phyloP scores from a whole-genome alignment of 768 basidiomycete species.

The Kwoniella sp. region DNA sequence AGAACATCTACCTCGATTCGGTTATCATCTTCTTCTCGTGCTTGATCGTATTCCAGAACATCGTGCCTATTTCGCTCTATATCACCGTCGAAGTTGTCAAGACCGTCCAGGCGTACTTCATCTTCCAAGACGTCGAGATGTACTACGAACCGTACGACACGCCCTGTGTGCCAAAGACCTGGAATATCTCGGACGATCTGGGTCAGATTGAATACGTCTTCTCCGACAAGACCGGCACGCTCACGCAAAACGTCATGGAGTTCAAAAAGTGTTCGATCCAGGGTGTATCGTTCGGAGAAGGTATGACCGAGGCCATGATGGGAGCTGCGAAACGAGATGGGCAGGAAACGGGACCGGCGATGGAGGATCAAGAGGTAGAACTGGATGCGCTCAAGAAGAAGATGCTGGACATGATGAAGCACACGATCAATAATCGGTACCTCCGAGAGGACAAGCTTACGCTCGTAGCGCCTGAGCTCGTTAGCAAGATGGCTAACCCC shows the following conservation, averaged over 20 bases:
- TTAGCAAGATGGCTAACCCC: conserved; percentile 71
- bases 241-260: conserved; percentile 98
- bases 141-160: conserved; percentile 83
- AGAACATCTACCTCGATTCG: conserved; percentile 68
- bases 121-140: conserved; percentile 94
- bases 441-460: conserved; percentile 79
- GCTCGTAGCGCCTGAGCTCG: conserved; percentile 81
- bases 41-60: conserved; percentile 95
- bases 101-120: conserved; percentile 96
- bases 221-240: conserved; percentile 93
- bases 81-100: conserved; percentile 98
- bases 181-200: conserved; percentile 98
- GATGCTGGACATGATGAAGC: conserved; percentile 77
- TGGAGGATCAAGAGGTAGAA: conserved; percentile 70
- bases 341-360: conserved; percentile 63
- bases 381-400: conserved; percentile 68
- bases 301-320: conserved; percentile 90
- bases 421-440: conserved; percentile 84
- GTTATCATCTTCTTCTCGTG: conserved; percentile 88
- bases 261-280: conserved; percentile 92
- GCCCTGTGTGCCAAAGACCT: conserved; percentile 90
- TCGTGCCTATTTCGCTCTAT: conserved; percentile 92
- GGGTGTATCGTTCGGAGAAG: conserved; percentile 86
- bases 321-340: conserved; percentile 87
- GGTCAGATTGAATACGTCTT: conserved; percentile 97